Evolutionary conservation across 2,329 filamentous ascomycete genomes (phyloP), one percentile per base, ranked within the genome.

Genomic region (Fonsecaea monophora): DNA sequence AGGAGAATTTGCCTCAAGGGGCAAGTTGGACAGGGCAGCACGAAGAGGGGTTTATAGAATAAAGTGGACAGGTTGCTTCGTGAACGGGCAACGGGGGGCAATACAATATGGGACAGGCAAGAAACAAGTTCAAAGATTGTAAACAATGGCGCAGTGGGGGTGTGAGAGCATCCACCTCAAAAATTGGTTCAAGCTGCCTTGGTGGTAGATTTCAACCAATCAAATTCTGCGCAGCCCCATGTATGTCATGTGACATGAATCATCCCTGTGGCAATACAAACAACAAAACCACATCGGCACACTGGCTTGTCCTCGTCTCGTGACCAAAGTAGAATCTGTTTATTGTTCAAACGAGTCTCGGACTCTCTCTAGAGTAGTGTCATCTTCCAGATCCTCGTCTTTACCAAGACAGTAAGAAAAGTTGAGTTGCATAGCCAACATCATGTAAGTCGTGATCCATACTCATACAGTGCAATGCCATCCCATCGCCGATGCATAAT

Each of bases 381-480:
- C 45, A 50, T 50, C 18, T 21, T 30, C 45, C 45, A 13, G 42
- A 35, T 32, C 15, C 56, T 55, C 25, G 38, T 60, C 40, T 35
- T 25, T 35, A 18, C 25, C 21, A 56, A 38, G 32, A 56, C 37
- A 64, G 18, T 15, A 40, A 37, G 9, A 21, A 45, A 45, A 60
- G 35, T 48, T 48, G 37, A 53, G 38, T 45, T 59, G 32, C 40
- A 48, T 18, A 38, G 35, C 62, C 32, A 45, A 62, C 34, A 57
- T 55, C 8, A 58, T 62, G 54, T 57, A 61, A 61, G 55, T 67
- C 65, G 62, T 67, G 48, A 62, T 62, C 15, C 56, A 60, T 70
- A 66, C 32, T 70, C 60, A 54, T 68, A 70, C 68, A 70, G 25
- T 68, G 25, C 68, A 70, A 18, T 68, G 35, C 50, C 48, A 10